These are phyloP conservation scores for Pittosporum tobira DNA, from an alignment of 129 eudicot species.

Conservation along the genomic window DNA sequence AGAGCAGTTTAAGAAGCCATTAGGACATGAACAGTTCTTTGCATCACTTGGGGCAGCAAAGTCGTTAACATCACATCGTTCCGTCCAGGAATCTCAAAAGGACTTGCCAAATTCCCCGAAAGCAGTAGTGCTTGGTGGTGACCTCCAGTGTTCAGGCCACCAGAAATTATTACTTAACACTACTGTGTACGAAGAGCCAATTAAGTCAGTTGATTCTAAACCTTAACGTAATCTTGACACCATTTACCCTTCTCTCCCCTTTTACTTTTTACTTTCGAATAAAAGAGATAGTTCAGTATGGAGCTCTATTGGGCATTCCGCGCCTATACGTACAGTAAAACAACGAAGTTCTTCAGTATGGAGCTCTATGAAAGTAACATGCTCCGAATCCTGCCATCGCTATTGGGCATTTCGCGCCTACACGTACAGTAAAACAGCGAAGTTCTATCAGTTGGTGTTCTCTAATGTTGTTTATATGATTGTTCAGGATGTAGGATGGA, in stretches of 20 bases:
- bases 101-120: conserved; percentile 22
- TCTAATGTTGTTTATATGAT: not conserved
- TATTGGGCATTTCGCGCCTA: too few relatives aligned
- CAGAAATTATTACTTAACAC: conserved; percentile 28
- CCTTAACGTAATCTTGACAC: conserved; percentile 12
- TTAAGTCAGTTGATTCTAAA: conserved; percentile 28
- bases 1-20: conserved; percentile 36
- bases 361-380: too few relatives aligned
- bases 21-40: conserved; percentile 62
- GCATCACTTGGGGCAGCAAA: conserved; percentile 32
- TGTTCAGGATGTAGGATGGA: not conserved
- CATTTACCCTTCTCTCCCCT: not conserved
- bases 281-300: too few relatives aligned
- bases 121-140: conserved; percentile 15
- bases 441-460: not conserved
- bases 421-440: not conserved
- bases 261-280: not conserved
- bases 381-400: too few relatives aligned
- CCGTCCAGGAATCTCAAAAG: conserved; percentile 18
- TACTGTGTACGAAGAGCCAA: conserved; percentile 39
- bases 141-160: conserved; percentile 24
- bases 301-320: too few relatives aligned
- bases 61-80: not conserved
- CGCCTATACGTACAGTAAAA: not conserved
- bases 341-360: too few relatives aligned